A percentile compares a stretch with the other conserved stretches of the same genome.
These are phyloP conservation scores for Nakaseomyces glabratus DNA, from an alignment of 1,139 yeast species.

Conservation along the genomic window DNA sequence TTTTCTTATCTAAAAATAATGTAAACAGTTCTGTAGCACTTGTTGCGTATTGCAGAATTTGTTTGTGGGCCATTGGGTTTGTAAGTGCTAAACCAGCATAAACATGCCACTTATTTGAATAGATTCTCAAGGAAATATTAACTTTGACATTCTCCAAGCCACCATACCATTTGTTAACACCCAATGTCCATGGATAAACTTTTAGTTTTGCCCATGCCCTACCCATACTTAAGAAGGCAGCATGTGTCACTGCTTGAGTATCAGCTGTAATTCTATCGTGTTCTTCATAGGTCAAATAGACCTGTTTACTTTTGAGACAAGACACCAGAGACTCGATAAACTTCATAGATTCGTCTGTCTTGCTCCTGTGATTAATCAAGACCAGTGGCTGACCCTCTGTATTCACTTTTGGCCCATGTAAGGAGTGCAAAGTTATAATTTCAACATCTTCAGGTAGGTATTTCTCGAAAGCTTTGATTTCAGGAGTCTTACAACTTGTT, in stretches of 20 bases:
- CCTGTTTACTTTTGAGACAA: constrained; percentile 70
- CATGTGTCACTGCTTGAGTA: constrained; percentile 97
- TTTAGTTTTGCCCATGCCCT: constrained; percentile 81
- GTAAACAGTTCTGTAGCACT: constrained; percentile 78
- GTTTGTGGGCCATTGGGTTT: constrained; percentile 88
- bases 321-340: constrained; percentile 59
- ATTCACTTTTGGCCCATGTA: constrained; percentile 89
- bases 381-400: constrained; percentile 91
- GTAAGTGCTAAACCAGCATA: constrained; percentile 96
- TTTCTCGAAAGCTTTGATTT: constrained; percentile 74
- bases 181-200: constrained; percentile 73
- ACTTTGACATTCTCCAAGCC: constrained; percentile 94
- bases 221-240: constrained; percentile 95
- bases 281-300: constrained; percentile 68
- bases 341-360: constrained; percentile 40
- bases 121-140: constrained; percentile 83
- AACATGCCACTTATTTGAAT: constrained; percentile 93
- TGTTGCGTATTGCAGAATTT: constrained; percentile 79
- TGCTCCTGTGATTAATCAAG: constrained; percentile 64
- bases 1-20: constrained; percentile 65
- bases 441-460: constrained; percentile 68
- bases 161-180: constrained; percentile 61
- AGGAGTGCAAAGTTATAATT: constrained; percentile 78
- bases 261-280: constrained; percentile 96
- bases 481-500: constrained; percentile 90